Evolutionary conservation across 2,329 filamentous ascomycete species (phyloP).

Genomic region (Aspergillus uvarum): DNA sequence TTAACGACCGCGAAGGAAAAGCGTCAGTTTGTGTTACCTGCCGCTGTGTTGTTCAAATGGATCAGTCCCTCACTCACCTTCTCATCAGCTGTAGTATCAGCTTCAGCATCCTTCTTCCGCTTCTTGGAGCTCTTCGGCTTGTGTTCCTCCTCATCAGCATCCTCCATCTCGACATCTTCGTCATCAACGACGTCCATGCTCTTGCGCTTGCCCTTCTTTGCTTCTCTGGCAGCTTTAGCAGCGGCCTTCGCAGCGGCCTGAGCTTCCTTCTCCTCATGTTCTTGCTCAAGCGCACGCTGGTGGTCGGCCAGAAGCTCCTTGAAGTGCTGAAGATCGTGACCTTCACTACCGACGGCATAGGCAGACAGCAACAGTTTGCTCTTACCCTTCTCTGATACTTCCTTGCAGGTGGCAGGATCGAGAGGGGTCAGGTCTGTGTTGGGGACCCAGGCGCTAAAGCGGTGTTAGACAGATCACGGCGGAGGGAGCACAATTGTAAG

Average conservation of each 20-base stretch:
- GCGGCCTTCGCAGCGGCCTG: conserved; percentile 56
- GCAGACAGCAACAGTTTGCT: conserved; percentile 78
- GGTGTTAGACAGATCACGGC: conserved; percentile 15
- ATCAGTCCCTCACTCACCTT: conserved; percentile 53
- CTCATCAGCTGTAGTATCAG: conserved; percentile 67
- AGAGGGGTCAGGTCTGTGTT: conserved; percentile 81
- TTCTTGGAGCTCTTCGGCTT: conserved; percentile 66
- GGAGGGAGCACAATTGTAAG: conserved; percentile 6
- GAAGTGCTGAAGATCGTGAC: conserved; percentile 76
- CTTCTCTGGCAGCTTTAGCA: conserved; percentile 54
- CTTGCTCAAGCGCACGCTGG: conserved; percentile 55
- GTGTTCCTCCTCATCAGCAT: conserved; percentile 48
- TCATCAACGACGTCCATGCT: conserved; percentile 53
- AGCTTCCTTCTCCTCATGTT: conserved; percentile 66
- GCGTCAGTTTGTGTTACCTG: neutral
- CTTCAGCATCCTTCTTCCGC: conserved; percentile 70
- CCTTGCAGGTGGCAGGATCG: conserved; percentile 68
- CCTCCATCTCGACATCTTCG: conserved; percentile 57
- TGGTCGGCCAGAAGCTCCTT: conserved; percentile 70
- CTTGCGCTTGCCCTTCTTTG: conserved; percentile 51
- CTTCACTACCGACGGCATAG: conserved; percentile 75
- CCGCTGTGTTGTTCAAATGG: neutral
- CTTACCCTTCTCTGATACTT: conserved; percentile 68
- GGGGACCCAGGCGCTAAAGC: conserved; percentile 77
- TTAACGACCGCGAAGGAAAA: conserved; percentile 25